Evolutionary conservation across 2,329 filamentous ascomycete species (phyloP).

Genomic region (Pestalotiopsis fici): DNA sequence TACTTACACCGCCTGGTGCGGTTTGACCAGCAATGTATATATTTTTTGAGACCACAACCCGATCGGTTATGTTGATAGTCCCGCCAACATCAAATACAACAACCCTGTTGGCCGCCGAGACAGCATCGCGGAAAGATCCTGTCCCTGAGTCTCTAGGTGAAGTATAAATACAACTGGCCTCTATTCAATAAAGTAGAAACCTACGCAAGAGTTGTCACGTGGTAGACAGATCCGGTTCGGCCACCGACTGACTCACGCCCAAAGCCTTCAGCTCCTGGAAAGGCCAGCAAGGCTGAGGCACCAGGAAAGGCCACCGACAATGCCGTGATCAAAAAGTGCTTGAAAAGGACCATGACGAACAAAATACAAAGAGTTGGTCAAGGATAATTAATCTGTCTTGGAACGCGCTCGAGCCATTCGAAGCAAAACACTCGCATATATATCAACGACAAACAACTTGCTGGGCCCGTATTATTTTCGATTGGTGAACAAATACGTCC

Average conservation of each 20-base stretch:
- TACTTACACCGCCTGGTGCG: constrained; percentile 45
- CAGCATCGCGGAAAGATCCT: constrained; percentile 51
- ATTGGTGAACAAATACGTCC: background rate
- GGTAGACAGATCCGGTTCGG: constrained; percentile 45
- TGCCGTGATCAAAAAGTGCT: constrained; percentile 14
- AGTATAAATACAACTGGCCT: background rate
- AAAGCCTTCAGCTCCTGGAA: constrained; percentile 52
- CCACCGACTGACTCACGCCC: constrained; percentile 47
- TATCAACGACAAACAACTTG: background rate
- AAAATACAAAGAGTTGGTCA: background rate
- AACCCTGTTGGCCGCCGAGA: constrained; percentile 47
- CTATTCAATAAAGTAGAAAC: background rate
- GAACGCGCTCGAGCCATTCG: too few relatives aligned
- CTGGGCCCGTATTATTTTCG: background rate
- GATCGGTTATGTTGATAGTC: constrained; percentile 46
- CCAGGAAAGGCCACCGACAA: constrained; percentile 6
- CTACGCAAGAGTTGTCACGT: constrained; percentile 47
- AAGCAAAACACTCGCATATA: background rate
- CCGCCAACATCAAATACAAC: constrained; percentile 52
- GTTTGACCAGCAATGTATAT: constrained; percentile 53
- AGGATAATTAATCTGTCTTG: too few relatives aligned
- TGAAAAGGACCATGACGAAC: constrained; percentile 17
- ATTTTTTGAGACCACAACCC: constrained; percentile 47
- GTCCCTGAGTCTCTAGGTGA: constrained; percentile 39
- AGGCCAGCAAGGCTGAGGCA: constrained; percentile 35